A percentile compares a stretch with the other conserved stretches of the same genome.
These are phyloP conservation scores for Didymella arachidicola DNA, from an alignment of 2,329 filamentous ascomycete species.

Conservation along the genomic window DNA sequence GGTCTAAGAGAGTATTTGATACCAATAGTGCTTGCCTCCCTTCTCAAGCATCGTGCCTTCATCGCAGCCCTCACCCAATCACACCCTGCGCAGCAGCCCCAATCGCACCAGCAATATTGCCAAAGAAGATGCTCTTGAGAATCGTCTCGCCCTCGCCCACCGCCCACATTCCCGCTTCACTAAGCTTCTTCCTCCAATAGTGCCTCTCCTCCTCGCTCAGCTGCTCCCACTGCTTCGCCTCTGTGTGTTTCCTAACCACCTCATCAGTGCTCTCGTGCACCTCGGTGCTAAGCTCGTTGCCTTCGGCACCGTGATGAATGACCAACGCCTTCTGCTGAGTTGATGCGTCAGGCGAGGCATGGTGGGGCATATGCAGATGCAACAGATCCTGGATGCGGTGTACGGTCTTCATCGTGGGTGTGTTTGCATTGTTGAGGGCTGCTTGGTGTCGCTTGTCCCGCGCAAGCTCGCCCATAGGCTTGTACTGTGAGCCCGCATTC, in stretches of 20 bases:
- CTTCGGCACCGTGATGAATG: conserved; percentile 49
- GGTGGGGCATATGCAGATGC: conserved; percentile 34
- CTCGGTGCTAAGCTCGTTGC: conserved; percentile 52
- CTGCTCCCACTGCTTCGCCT: conserved; percentile 74
- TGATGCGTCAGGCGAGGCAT: conserved; percentile 18
- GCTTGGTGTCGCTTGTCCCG: conserved; percentile 38
- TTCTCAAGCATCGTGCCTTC: not conserved
- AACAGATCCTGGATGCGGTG: conserved; percentile 47
- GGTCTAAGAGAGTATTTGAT: not conserved
- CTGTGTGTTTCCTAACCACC: conserved; percentile 49
- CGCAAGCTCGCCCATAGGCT: conserved; percentile 40
- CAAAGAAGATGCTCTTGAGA: conserved; percentile 79
- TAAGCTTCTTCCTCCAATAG: conserved; percentile 73
- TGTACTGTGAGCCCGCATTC: conserved; percentile 41
- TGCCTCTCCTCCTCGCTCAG: conserved; percentile 68
- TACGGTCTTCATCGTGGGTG: conserved; percentile 36
- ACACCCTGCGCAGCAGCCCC: conserved; percentile 49
- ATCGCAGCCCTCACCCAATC: conserved; percentile 27
- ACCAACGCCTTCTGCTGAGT: conserved; percentile 51
- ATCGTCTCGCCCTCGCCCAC: conserved; percentile 78
- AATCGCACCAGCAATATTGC: conserved; percentile 70
- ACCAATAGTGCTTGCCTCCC: not conserved
- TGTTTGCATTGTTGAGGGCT: conserved; percentile 36
- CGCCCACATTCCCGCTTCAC: conserved; percentile 78
- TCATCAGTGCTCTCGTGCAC: conserved; percentile 47